phyloP scores from a whole-genome alignment of 164 flowering plant species.

The Nymphaea colorata region DNA sequence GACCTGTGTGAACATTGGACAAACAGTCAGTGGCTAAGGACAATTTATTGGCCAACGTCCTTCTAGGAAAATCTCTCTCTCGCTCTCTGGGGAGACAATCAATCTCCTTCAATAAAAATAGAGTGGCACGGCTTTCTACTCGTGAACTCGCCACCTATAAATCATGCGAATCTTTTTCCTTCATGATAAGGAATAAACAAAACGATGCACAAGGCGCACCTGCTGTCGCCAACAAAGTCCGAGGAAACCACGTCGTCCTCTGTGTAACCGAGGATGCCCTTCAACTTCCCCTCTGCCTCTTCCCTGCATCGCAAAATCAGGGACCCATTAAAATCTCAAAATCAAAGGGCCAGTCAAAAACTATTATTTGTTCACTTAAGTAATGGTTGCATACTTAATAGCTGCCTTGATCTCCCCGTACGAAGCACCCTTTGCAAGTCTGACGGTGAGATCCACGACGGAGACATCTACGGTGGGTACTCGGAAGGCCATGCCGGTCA shows the following conservation, averaged over 20 bases:
- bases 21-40: neutral
- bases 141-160: too few species aligned
- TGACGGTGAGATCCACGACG: conserved; percentile 67
- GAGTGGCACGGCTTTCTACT: too few species aligned
- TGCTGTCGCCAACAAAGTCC: conserved; percentile 81
- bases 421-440: conserved; percentile 49
- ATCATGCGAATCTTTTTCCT: too few species aligned
- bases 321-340: neutral
- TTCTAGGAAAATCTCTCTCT: too few species aligned
- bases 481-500: conserved; percentile 78
- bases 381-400: conserved; percentile 36
- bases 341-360: too few species aligned
- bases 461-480: conserved; percentile 72
- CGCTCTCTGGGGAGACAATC: too few species aligned
- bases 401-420: conserved; percentile 60
- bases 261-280: conserved; percentile 85
- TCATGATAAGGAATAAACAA: too few species aligned
- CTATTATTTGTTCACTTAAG: too few species aligned
- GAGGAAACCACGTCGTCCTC: conserved; percentile 93
- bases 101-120: too few species aligned
- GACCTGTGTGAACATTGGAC: conserved; percentile 35
- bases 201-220: conserved; percentile 23
- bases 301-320: conserved; percentile 27
- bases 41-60: neutral
- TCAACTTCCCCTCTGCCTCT: conserved; percentile 66